These are phyloP conservation scores for Panicum virgatum DNA, from an alignment of 202 grass and related monocot species.

Conservation along the genomic window DNA sequence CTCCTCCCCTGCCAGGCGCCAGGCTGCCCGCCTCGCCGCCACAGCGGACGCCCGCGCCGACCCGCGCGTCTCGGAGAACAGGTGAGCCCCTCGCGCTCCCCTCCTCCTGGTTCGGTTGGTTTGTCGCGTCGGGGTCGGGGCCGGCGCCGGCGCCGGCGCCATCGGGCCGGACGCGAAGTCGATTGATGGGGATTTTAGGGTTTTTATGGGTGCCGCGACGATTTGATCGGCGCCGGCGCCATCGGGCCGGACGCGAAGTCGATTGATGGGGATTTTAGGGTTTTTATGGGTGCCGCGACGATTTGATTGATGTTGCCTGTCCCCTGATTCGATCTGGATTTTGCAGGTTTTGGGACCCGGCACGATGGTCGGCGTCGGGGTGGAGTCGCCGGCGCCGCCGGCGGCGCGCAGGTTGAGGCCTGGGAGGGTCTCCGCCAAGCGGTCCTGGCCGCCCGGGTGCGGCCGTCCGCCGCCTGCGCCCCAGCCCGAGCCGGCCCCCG, in stretches of 20 bases:
- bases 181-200: too few species aligned
- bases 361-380: constrained; percentile 38
- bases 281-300: not conserved
- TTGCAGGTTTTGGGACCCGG: constrained; percentile 18
- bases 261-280: not conserved
- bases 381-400: constrained; percentile 34
- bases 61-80: not conserved
- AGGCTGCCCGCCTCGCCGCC: not conserved
- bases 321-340: constrained; percentile 27
- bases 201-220: too few species aligned
- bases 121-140: too few species aligned
- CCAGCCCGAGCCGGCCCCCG: not conserved
- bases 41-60: not conserved
- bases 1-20: not conserved
- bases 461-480: constrained; percentile 35
- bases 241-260: not conserved
- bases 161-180: too few species aligned
- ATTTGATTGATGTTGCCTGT: not conserved
- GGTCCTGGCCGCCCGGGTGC: constrained; percentile 50
- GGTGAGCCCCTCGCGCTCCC: not conserved
- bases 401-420: constrained; percentile 11
- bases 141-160: too few species aligned
- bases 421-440: constrained; percentile 34
- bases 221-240: too few species aligned
- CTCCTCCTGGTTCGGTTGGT: not conserved